Evolutionary conservation across 768 basidiomycete genomes (phyloP), one percentile per base, ranked within the genome.

Genomic region (Mycena polygramma): DNA sequence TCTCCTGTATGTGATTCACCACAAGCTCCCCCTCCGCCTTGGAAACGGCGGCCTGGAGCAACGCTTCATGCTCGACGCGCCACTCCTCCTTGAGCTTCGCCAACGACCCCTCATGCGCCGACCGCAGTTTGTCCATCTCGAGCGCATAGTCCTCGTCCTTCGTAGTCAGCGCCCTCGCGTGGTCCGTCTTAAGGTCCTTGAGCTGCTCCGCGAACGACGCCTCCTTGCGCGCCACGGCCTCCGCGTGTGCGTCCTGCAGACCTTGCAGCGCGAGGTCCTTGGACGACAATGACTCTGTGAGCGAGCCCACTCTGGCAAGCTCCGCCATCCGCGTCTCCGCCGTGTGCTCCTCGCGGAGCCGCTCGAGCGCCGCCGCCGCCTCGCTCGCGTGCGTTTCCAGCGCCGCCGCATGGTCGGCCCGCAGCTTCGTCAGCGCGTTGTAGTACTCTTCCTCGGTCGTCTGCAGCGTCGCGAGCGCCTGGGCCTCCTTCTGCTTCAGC

Each of bases 401-500:
- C 30, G 88, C 84, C 70, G 90, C 88, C 4, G 88, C 85, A 73
- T 96, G 94, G 76, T 94, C 91, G 17, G 78, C 83, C 51, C 94
- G 92, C 57, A 95, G 87, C 74, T 92, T 93, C 17, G 90, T 92
- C 49, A 96, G 82, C 24, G 90, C 90, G 67, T 94, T 90, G 77
- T 94, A 94, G 75, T 94, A 94, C 76, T 94, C 91, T 74, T 92
- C 93, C 75, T 93, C 92, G 8, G 92, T 94, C 60, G 85, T 87
- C 69, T 89, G 89, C 17, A 94, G 85, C 48, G 84, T 81, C 15
- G 85, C 82, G 8, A 89, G 84, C 35, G 88, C 80, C 69, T 88
- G 85, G 14, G 89, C 89, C 51, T 91, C 90, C 77, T 89, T 90
- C 77, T 85, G 83, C 79, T 90, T 91, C 68, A 90, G 77, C 13